Evolutionary conservation across 495 filamentous ascomycete genomes (phyloP).

Genomic region (Neurospora sublineolata): DNA sequence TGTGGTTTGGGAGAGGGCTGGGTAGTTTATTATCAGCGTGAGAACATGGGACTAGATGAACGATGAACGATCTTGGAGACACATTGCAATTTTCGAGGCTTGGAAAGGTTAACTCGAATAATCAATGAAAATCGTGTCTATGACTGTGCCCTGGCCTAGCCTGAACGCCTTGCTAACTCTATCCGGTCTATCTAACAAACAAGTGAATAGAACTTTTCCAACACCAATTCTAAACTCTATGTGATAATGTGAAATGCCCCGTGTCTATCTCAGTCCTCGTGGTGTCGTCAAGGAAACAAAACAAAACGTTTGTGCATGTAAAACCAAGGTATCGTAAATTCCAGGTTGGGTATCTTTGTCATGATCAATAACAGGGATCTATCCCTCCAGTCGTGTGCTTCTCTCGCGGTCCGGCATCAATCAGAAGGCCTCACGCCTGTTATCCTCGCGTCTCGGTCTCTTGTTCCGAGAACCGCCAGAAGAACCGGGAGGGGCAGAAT

Average conservation of each 20-base stretch:
- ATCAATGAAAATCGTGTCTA: not conserved
- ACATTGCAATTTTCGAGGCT: not conserved
- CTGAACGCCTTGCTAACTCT: not conserved
- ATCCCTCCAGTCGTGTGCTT: not conserved
- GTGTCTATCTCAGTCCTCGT: not conserved
- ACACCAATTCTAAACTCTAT: not conserved
- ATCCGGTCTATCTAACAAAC: not conserved
- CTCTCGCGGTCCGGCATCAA: not conserved
- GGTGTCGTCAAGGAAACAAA: not conserved
- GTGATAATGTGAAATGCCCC: not conserved
- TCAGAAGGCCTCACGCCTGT: not conserved
- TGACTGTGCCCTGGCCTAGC: not conserved
- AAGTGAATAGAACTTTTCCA: not conserved
- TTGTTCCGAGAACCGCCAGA: not conserved
- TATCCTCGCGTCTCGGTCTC: not conserved
- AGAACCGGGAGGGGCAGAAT: not conserved
- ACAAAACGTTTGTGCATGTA: not conserved
- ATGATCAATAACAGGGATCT: not conserved
- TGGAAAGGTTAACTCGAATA: not conserved
- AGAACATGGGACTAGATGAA: not conserved
- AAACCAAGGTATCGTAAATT: not conserved
- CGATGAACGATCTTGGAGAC: not conserved
- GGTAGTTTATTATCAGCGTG: not conserved
- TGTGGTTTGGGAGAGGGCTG: not conserved
- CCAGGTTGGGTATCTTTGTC: not conserved